phyloP scores from a whole-genome alignment of 306 rosid genomes.

The Begonia masoniana region DNA sequence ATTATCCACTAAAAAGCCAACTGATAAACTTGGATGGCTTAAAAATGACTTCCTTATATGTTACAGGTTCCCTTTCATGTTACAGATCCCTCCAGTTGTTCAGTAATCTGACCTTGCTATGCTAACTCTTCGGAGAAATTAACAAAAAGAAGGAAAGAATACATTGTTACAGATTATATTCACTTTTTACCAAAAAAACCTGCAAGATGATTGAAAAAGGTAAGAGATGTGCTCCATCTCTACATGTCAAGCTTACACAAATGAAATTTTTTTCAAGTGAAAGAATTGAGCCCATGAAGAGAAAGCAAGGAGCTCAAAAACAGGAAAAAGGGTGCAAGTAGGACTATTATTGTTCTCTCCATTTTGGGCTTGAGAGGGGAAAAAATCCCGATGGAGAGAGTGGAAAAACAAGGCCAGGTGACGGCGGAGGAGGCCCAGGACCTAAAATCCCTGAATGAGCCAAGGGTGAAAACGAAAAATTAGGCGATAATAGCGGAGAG shows the following conservation, averaged over 20 bases:
- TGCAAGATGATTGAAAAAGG: constrained; percentile 19
- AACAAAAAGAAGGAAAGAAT: constrained; percentile 17
- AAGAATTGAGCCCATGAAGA: constrained; percentile 2
- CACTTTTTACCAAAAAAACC: background rate
- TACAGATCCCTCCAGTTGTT: constrained; percentile 45
- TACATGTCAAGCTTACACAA: constrained; percentile 22
- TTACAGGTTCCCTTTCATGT: constrained; percentile 22
- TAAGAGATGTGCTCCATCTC: constrained; percentile 28
- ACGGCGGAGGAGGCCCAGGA: constrained; percentile 79
- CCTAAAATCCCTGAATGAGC: constrained; percentile 77
- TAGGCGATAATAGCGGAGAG: constrained; percentile 58
- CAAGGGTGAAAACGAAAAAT: constrained; percentile 63
- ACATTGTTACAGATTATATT: constrained; percentile 18
- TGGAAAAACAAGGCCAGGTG: constrained; percentile 70
- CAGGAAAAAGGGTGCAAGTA: constrained; percentile 9
- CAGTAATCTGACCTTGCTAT: constrained; percentile 31
- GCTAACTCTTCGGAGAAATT: constrained; percentile 19
- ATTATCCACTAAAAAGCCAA: too few species aligned
- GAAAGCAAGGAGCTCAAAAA: constrained; percentile 19
- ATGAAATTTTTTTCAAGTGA: too few species aligned
- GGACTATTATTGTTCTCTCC: constrained; percentile 50
- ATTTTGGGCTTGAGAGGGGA: constrained; percentile 69
- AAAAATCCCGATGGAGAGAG: constrained; percentile 75
- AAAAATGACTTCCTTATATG: too few species aligned
- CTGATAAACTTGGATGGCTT: too few species aligned